Base-by-base conservation (phyloP, 1,284 basidiomycete genomes). In the Cerrena zonata region DNA sequence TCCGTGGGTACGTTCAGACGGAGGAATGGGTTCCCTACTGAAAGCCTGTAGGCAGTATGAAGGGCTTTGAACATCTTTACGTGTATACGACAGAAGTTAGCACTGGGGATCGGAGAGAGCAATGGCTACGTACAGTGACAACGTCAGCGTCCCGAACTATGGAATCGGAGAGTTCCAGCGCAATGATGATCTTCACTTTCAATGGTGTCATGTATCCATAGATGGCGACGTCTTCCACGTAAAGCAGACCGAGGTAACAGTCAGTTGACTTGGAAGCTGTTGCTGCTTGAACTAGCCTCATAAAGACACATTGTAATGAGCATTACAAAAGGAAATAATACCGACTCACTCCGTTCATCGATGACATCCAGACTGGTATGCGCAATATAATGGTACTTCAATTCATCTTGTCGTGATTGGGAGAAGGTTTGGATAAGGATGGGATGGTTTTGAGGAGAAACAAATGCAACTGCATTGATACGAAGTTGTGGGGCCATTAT, bases 51-150 rank as follows among this genome's bases (percentile, higher is more conserved):
- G 0, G 86, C 86, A 72, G 86, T 84, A 60, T 91, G 89, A 46
- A 91, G 65, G 2, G 89, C 86, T 62, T 84, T 87, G 73, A 89
- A 90, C 18, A 86, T 80, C 88, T 90, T n/a, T n/a, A n/a, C n/a
- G n/a, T n/a, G n/a, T n/a, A n/a, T n/a, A n/a, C n/a, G n/a, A n/a
- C n/a, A n/a, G n/a, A n/a, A n/a, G n/a, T n/a, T n/a, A n/a, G n/a
- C n/a, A n/a, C n/a, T 19, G 42, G 44, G 7, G n/a, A n/a, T n/a
- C n/a, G n/a, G n/a, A n/a, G n/a, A n/a, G n/a, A n/a, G n/a, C n/a
- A n/a, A n/a, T n/a, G n/a, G n/a, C n/a, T n/a, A 62, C 78, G 53
- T 51, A 89, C 88, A 65, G 76, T 76, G 53, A 78, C 76, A 45
- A 91, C 74, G 57, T 91, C 89, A 22, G 75, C 72, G 61, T 91